These are phyloP conservation scores for Vicia villosa DNA, from an alignment of 306 rosid species.

Conservation along the genomic window DNA sequence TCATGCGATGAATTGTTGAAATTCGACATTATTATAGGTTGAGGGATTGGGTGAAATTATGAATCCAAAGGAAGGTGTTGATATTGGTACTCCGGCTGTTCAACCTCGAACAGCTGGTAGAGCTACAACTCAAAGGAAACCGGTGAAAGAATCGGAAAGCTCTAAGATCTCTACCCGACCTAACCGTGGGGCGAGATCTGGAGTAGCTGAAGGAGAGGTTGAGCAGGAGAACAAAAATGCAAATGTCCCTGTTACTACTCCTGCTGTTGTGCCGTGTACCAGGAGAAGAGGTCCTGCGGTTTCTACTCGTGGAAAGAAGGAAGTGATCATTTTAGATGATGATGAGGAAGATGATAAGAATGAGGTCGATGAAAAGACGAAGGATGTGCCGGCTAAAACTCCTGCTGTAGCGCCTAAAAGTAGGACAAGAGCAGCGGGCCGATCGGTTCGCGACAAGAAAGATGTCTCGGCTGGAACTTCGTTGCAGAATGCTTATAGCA, in stretches of 20 bases:
- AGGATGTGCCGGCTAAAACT: constrained; percentile 41
- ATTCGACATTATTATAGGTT: constrained; percentile 58
- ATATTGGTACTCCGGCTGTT: constrained; percentile 39
- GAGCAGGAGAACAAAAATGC: constrained; percentile 49
- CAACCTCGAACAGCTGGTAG: constrained; percentile 46
- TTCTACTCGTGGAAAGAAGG: constrained; percentile 47
- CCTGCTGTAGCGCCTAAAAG: constrained; percentile 53
- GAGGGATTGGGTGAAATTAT: constrained; percentile 76
- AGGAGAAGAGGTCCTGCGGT: constrained; percentile 40
- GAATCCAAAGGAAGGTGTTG: constrained; percentile 42
- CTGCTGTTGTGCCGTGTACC: constrained; percentile 32
- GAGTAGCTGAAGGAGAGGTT: constrained; percentile 32
- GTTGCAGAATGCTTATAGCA: constrained; percentile 49
- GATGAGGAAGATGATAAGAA: not conserved
- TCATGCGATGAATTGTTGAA: not conserved
- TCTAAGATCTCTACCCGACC: constrained; percentile 38
- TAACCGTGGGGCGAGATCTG: constrained; percentile 35
- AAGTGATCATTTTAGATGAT: constrained; percentile 28
- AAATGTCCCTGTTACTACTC: constrained; percentile 40
- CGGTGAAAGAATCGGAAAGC: constrained; percentile 42
- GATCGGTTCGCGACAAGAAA: constrained; percentile 36
- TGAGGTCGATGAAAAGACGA: constrained; percentile 33
- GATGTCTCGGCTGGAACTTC: constrained; percentile 37
- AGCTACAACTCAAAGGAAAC: constrained; percentile 55
- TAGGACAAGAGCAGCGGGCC: constrained; percentile 42